Base-by-base conservation (phyloP, 139 green algal genomes). In the Ettlia oleoabundans region DNA sequence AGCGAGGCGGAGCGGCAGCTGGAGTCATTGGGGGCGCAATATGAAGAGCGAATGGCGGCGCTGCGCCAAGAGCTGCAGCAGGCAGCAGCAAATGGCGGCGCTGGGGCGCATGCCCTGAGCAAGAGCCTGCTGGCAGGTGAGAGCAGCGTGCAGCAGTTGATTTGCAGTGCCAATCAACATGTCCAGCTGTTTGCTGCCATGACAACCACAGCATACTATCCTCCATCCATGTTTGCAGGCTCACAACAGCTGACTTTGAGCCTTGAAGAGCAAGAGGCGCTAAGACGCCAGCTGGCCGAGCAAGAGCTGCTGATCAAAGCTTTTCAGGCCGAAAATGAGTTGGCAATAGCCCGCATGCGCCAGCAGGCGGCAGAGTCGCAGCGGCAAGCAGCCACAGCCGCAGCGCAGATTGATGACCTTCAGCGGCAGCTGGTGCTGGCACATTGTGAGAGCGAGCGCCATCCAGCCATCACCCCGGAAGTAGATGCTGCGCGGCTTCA, bases 351-450 rank as follows among this genome's bases (percentile, higher is more conserved):
- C n/a, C n/a, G n/a, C n/a, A n/a, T n/a, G n/a, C n/a, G n/a, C n/a
- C n/a, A n/a, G n/a, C n/a, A n/a, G 72, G 47, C 35, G 6, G 72
- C 32, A 32, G 51, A 65, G 22, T 47, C 43, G 33, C 22, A 65
- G 51, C 47, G 21, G 30, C 22, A 43, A 19, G 51, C 33, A 10
- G 19, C 51, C 2, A 33, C 65, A 47, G 51, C 33, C 19, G 72
- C 24, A 5, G 21, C 33, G 32, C 47, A 47, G 33, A 26, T 52
- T 24, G 32, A 65, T 9, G 72, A 52, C 32, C 72, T 78, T 43
- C 51, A 67, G 51, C 51, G 47, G 72, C 42, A 51, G 51, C 51
- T 78, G 19, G 51, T n/a, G 32, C 47, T 65, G 43, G 70, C 47
- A 32, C 70, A 33, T 30, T 40, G 26, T 10, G 32, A 78, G 72